Evolutionary conservation across 768 basidiomycete species (phyloP).

Genomic region (Suillus weaverae): DNA sequence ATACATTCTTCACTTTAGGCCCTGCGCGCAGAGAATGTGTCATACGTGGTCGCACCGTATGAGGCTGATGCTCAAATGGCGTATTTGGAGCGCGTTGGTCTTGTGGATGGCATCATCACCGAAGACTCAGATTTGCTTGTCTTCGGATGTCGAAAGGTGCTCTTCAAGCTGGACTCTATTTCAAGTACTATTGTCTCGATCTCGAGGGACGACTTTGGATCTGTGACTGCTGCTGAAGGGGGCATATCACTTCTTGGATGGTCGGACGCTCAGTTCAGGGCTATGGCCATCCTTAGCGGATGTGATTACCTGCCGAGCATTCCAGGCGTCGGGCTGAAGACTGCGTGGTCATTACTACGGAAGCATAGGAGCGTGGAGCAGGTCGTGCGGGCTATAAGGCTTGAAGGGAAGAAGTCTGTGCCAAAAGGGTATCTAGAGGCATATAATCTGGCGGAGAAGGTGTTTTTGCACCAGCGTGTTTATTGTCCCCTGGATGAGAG

Average conservation of each 20-base stretch:
- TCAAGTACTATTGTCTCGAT: conserved; percentile 66
- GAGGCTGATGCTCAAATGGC: conserved; percentile 98
- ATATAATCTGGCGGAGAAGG: conserved; percentile 84
- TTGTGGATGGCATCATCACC: conserved; percentile 90
- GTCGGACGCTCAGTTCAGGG: conserved; percentile 87
- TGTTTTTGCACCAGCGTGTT: conserved; percentile 91
- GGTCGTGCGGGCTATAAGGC: conserved; percentile 67
- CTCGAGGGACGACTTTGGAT: conserved; percentile 65
- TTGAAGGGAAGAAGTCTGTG: conserved; percentile 84
- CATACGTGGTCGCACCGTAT: conserved; percentile 94
- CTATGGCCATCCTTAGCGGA: conserved; percentile 91
- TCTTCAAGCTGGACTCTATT: conserved; percentile 87
- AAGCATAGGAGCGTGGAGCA: conserved; percentile 88
- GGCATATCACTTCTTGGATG: conserved; percentile 82
- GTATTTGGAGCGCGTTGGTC: conserved; percentile 79
- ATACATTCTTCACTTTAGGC: conserved; percentile 54
- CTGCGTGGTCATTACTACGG: conserved; percentile 77
- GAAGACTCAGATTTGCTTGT: conserved; percentile 98
- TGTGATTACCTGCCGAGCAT: conserved; percentile 94
- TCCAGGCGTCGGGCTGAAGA: conserved; percentile 90
- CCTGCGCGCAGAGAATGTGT: conserved; percentile 73
- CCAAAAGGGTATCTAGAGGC: conserved; percentile 73
- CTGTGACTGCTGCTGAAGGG: conserved; percentile 48
- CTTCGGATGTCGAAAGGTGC: conserved; percentile 89
- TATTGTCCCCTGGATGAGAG: conserved; percentile 70